Conservation (phyloP, 2,329 filamentous ascomycete species). For the Alternaria longipes region DNA sequence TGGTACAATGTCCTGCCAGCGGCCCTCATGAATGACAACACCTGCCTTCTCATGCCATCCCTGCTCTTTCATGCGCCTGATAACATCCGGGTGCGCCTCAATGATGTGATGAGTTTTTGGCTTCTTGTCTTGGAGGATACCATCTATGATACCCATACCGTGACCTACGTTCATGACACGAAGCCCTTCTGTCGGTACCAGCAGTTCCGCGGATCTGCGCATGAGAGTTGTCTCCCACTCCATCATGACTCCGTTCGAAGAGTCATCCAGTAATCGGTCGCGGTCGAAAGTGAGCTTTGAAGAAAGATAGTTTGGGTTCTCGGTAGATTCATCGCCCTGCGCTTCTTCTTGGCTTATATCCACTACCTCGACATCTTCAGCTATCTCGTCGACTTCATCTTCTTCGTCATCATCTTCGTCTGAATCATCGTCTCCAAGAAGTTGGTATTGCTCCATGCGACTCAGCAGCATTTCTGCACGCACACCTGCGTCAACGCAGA, state of each 20-base stretch:
- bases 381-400: constrained; percentile 45
- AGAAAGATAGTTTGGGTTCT: constrained; percentile 59
- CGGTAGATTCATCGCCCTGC: constrained; percentile 48
- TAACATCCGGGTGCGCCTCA: constrained; percentile 61
- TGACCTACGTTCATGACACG: constrained; percentile 61
- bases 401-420: constrained; percentile 60
- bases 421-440: constrained; percentile 67
- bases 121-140: constrained; percentile 56
- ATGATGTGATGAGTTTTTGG: constrained; percentile 60
- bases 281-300: constrained; percentile 59
- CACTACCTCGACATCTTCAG: constrained; percentile 33
- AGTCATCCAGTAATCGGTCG: constrained; percentile 57
- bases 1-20: constrained; percentile 61
- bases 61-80: constrained; percentile 56
- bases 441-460: constrained; percentile 82
- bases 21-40: constrained; percentile 59
- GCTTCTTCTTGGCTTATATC: constrained; percentile 39
- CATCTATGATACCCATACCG: constrained; percentile 62
- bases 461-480: constrained; percentile 87
- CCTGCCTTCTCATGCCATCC: constrained; percentile 61
- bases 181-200: constrained; percentile 52
- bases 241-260: constrained; percentile 64
- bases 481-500: constrained; percentile 89
- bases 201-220: constrained; percentile 55
- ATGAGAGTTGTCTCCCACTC: constrained; percentile 62